Evolutionary conservation across 2,329 filamentous ascomycete genomes (phyloP).

Genomic region (Microdochium nivale): DNA sequence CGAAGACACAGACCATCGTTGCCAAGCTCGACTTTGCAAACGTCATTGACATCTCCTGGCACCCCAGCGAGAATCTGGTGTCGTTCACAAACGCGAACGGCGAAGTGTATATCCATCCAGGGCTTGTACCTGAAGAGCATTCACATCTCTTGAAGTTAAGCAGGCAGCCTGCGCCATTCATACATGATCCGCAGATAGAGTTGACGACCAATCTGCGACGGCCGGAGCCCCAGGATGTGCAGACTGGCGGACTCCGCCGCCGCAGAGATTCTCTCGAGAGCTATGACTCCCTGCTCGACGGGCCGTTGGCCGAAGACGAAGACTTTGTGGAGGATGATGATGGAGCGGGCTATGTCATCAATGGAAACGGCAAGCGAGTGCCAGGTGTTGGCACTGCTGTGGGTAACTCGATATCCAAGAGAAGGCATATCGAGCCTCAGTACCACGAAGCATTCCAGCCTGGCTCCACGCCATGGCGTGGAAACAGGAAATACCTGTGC

Average conservation of each 20-base stretch:
- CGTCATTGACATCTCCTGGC: conserved; percentile 83
- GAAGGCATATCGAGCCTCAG: conserved; percentile 48
- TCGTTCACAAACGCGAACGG: conserved; percentile 91
- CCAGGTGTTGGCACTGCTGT: not conserved
- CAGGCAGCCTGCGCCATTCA: conserved; percentile 72
- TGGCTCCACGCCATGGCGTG: conserved; percentile 91
- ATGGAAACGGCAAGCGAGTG: conserved; percentile 36
- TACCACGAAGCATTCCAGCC: conserved; percentile 85
- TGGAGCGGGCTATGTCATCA: conserved; percentile 75
- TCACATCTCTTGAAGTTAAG: conserved; percentile 45
- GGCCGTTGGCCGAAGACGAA: conserved; percentile 48
- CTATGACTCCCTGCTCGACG: conserved; percentile 72
- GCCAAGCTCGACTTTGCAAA: conserved; percentile 73
- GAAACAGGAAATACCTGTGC: conserved; percentile 86
- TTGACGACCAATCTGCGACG: conserved; percentile 56
- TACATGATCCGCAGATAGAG: conserved; percentile 69
- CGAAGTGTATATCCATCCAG: conserved; percentile 82
- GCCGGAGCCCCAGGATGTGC: conserved; percentile 45
- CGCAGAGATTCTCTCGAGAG: conserved; percentile 64
- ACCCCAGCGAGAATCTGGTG: conserved; percentile 77
- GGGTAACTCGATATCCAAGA: conserved; percentile 29
- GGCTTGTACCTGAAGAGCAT: conserved; percentile 55
- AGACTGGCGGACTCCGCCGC: conserved; percentile 40
- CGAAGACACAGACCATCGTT: conserved; percentile 74
- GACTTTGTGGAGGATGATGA: conserved; percentile 95